These are phyloP conservation scores for Haplosporangium sp. DNA, from an alignment of 371 early-diverging fungal species.

Conservation along the genomic window DNA sequence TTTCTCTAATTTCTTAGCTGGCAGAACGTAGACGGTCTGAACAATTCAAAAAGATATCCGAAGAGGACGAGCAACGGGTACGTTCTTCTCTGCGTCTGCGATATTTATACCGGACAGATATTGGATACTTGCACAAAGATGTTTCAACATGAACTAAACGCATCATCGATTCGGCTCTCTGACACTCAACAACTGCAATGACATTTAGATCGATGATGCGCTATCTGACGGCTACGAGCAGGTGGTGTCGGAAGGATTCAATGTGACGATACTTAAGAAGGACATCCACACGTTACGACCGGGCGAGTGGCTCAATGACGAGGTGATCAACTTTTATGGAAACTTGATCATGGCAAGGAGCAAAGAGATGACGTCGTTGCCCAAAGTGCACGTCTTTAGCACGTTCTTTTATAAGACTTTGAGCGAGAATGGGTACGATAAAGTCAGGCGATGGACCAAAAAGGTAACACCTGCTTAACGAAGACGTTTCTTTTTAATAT, in stretches of 20 bases:
- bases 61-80: conserved; percentile 56
- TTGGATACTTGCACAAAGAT: too few species aligned
- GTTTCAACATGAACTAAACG: not conserved
- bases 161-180: not conserved
- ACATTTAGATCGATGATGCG: conserved; percentile 42
- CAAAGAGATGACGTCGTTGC: conserved; percentile 58
- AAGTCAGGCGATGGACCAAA: conserved; percentile 87
- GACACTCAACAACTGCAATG: not conserved
- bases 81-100: not conserved
- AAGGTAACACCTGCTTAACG: conserved; percentile 57
- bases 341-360: conserved; percentile 76
- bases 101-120: too few species aligned
- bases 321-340: conserved; percentile 93
- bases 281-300: conserved; percentile 80
- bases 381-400: conserved; percentile 83
- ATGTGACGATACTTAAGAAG: conserved; percentile 65
- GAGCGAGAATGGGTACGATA: conserved; percentile 74
- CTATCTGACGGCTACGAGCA: conserved; percentile 55
- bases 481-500: not conserved
- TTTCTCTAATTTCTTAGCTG: conserved; percentile 6
- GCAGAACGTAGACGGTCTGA: conserved; percentile 23
- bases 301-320: conserved; percentile 94
- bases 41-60: conserved; percentile 46
- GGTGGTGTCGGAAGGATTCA: conserved; percentile 62
- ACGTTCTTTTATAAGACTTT: conserved; percentile 90